phyloP scores from a whole-genome alignment of 345 rosid species.

The Syzygium aromaticum region DNA sequence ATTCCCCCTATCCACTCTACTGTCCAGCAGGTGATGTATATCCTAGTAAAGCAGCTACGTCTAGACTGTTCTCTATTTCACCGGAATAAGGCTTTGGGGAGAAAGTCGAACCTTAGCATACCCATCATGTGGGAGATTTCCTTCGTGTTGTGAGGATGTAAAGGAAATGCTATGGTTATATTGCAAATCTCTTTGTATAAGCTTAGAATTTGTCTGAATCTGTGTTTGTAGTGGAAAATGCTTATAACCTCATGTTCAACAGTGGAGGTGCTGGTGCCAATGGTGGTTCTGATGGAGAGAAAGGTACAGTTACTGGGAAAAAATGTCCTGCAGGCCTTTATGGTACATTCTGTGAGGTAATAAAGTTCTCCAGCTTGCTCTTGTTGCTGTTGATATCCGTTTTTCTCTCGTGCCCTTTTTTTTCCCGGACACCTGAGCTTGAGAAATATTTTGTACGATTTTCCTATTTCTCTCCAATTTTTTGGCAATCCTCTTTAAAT shows the following conservation, averaged over 20 bases:
- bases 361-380: background rate
- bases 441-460: background rate
- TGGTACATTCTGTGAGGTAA: slow-evolving; percentile 90
- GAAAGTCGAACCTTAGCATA: background rate
- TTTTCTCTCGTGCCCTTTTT: background rate
- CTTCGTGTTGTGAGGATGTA: background rate
- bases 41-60: background rate
- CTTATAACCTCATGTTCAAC: slow-evolving; percentile 5
- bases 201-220: background rate
- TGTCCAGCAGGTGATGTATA: background rate
- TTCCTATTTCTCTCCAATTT: background rate
- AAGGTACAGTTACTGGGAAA: slow-evolving; percentile 86
- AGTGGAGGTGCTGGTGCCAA: slow-evolving; percentile 87
- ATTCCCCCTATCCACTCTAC: background rate
- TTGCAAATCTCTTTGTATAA: background rate
- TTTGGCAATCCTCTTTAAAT: background rate
- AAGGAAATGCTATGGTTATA: background rate
- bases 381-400: background rate
- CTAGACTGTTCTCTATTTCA: background rate
- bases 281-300: slow-evolving; percentile 76
- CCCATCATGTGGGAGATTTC: background rate
- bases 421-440: background rate
- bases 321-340: slow-evolving; percentile 87
- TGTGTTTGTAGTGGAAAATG: background rate
- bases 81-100: background rate